Evolutionary conservation across 257 asterid genomes (phyloP).

Genomic region (Jasminum sambac): DNA sequence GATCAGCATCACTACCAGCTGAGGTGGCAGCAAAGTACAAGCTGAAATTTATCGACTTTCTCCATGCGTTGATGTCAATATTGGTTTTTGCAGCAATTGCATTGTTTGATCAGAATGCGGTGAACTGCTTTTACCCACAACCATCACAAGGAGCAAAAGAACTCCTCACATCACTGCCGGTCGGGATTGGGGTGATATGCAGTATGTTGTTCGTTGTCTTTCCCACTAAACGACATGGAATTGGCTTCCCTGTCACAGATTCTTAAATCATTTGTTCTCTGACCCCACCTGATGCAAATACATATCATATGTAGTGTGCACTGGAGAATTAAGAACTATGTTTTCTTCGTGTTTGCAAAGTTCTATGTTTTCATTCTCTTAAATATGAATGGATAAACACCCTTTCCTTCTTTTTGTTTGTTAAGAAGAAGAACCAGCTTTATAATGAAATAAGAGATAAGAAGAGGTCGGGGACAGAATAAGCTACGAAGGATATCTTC

Average conservation of each 20-base stretch:
- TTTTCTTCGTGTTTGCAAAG: neutral
- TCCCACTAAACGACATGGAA: conserved; percentile 85
- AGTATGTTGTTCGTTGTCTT: conserved; percentile 83
- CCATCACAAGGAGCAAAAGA: conserved; percentile 59
- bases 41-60: conserved; percentile 70
- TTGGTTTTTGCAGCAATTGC: conserved; percentile 77
- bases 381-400: neutral
- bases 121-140: conserved; percentile 72
- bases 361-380: conserved; percentile 4
- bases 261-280: conserved; percentile 19
- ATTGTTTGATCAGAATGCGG: conserved; percentile 68
- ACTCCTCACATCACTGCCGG: conserved; percentile 74
- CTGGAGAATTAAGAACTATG: conserved; percentile 8
- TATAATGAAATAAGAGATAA: neutral
- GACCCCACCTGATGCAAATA: conserved; percentile 7
- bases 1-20: conserved; percentile 51
- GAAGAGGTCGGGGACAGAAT: neutral
- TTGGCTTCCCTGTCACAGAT: conserved; percentile 78
- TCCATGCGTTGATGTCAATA: conserved; percentile 86
- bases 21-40: conserved; percentile 52
- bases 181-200: conserved; percentile 79
- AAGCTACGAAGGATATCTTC: neutral
- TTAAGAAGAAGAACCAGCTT: neutral
- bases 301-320: neutral
- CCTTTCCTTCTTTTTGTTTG: neutral